These are phyloP conservation scores for Morella rubra DNA, from an alignment of 306 rosid species.

Conservation along the genomic window DNA sequence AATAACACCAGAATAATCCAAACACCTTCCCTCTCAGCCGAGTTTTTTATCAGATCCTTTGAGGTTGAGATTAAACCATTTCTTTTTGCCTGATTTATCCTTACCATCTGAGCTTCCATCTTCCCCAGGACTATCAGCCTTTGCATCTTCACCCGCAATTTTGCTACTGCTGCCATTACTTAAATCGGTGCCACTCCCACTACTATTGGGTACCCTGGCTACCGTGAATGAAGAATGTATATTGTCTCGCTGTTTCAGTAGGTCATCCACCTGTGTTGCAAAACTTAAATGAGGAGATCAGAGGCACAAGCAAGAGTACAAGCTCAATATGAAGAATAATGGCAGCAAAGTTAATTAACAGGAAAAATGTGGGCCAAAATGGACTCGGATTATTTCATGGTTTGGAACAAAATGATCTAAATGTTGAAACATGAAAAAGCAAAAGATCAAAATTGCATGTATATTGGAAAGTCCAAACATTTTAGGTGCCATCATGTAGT, in stretches of 20 bases:
- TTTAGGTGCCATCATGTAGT: neutral
- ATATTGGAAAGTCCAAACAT: neutral
- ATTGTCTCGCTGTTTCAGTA: constrained; percentile 84
- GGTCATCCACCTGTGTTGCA: constrained; percentile 81
- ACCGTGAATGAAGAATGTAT: constrained; percentile 81
- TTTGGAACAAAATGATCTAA: neutral
- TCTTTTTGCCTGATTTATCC: constrained; percentile 85
- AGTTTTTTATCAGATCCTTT: constrained; percentile 63
- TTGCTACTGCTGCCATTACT: constrained; percentile 84
- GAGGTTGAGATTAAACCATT: constrained; percentile 88
- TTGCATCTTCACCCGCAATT: constrained; percentile 59
- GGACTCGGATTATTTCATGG: neutral
- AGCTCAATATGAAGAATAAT: neutral
- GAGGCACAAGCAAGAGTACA: neutral
- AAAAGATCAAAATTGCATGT: neutral
- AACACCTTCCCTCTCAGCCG: constrained; percentile 33
- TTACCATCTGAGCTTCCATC: constrained; percentile 87
- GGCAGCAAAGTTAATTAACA: neutral
- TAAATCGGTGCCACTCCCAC: constrained; percentile 44
- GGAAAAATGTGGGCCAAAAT: neutral
- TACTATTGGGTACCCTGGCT: constrained; percentile 30
- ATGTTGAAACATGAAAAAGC: neutral
- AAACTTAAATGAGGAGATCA: constrained; percentile 11
- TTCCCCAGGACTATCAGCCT: constrained; percentile 66
- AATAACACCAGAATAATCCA: constrained; percentile 25